Evolutionary conservation across 257 asterid genomes (phyloP), one percentile per base, ranked within the genome.

Genomic region (Scutellaria galericulata): DNA sequence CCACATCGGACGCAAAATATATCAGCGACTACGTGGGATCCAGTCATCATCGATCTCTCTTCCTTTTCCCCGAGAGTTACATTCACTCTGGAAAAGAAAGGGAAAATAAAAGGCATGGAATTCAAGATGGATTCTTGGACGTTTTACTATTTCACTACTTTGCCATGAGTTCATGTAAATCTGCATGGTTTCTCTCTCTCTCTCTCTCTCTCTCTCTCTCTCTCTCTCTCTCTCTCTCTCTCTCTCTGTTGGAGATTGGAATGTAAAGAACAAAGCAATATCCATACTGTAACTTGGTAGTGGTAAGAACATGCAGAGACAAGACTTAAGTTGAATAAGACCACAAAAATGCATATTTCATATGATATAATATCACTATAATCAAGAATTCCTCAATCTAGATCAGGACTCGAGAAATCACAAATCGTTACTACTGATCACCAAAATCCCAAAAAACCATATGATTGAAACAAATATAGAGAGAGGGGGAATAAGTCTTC

Each of bases 31-130:
- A 86, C 45, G 80, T 90, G 96, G 41, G 80, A 18, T 48, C 97
- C 97, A 42, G 97, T 88, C 87, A 82, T 85, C 96, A 90, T 90
- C 84, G 77, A 0, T 75, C 96, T 77, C 55, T 86, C 92, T 73
- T 90, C 96, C 76, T 78, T 85, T 64, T 80, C 86, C 40, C 96
- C 96, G 27, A 47, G 47, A 41, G 87, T 85, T 22, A 86, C 93
- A 77, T 90, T 90, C 60, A 81, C 88, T 62, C 96, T 90, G 85
- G 39, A 73, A 75, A 64, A 47, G 24, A 35, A 65, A 44, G 27
- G 55, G 44, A 14, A 54, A 18, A 11, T 31, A 31, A 31, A 57
- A n/a, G 31, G 5, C 45, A 37, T 15, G 20, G 47, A 60, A 45
- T 35, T 51, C 63, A 60, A 27, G 46, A 24, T 48, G 53, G 53